A percentile compares a stretch with the other conserved stretches of the same genome.
These are phyloP conservation scores for Penicillium robsamsonii DNA, from an alignment of 495 filamentous ascomycete genomes.

Conservation along the genomic window DNA sequence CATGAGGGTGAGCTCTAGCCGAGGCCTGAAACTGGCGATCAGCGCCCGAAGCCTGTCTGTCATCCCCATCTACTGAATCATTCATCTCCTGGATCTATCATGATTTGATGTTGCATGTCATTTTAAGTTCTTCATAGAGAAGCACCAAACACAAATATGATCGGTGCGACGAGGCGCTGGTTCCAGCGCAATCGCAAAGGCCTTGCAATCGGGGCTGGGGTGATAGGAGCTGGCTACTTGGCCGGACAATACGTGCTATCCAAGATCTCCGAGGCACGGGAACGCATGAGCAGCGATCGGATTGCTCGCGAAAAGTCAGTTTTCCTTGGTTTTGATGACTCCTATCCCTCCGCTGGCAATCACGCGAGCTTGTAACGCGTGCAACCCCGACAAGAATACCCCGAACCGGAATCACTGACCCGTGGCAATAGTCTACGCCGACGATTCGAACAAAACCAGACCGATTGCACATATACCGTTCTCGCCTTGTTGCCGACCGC, in stretches of 20 bases:
- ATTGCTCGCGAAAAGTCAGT: conserved; percentile 94
- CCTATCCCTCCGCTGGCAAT: conserved; percentile 7
- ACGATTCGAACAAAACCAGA: conserved; percentile 97
- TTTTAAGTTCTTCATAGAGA: conserved; percentile 8
- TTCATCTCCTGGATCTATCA: conserved; percentile 11
- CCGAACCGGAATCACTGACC: conserved; percentile 16
- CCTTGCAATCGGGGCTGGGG: conserved; percentile 80
- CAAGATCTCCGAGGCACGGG: conserved; percentile 87
- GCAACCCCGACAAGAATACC: conserved; percentile 13
- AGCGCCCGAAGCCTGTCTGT: conserved; percentile 23
- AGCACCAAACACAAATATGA: conserved; percentile 53
- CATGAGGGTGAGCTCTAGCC: conserved; percentile 28
- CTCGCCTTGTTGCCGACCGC: conserved; percentile 91
- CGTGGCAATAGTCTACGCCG: conserved; percentile 69
- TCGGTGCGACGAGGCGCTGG: conserved; percentile 81
- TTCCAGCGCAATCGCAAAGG: conserved; percentile 86
- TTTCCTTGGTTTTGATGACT: not conserved
- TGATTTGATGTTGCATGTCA: conserved; percentile 5
- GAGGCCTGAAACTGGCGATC: conserved; percentile 30
- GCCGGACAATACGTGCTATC: conserved; percentile 86
- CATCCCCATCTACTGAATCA: conserved; percentile 17
- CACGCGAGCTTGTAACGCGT: conserved; percentile 17
- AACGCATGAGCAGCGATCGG: conserved; percentile 92
- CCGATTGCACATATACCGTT: conserved; percentile 97
- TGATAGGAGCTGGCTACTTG: conserved; percentile 86